Conservation (phyloP, 352 stramenopile genomes). For the Pythium rishiriense region DNA sequence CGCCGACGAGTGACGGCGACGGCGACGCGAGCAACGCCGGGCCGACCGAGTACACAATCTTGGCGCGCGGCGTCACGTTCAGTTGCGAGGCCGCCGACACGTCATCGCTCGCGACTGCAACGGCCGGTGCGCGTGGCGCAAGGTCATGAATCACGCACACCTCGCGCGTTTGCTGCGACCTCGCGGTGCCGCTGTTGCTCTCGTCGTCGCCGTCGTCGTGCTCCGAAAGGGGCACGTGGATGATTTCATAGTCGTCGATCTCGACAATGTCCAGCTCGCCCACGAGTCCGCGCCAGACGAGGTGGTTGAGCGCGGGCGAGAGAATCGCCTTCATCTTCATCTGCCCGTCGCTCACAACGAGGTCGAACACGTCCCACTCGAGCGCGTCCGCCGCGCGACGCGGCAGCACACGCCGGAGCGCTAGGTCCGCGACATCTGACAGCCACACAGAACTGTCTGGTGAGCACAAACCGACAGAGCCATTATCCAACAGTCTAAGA, state of each 20-base stretch:
- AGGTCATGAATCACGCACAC: conserved; percentile 31
- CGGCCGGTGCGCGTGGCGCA: not conserved
- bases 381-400: conserved; percentile 3
- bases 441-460: not conserved
- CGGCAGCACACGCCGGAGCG: conserved; percentile 37
- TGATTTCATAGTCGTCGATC: conserved; percentile 33
- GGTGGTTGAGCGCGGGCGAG: conserved; percentile 32
- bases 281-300: conserved; percentile 43
- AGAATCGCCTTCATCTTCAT: conserved; percentile 58
- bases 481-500: no score
- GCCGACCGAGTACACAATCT: conserved; percentile 26
- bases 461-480: no score
- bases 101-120: not conserved
- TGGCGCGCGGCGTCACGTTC: conserved; percentile 4
- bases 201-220: not conserved
- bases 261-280: conserved; percentile 35
- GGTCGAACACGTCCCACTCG: conserved; percentile 52
- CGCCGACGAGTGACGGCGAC: not conserved
- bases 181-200: no score
- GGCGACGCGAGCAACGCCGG: conserved; percentile 10
- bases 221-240: conserved; percentile 15
- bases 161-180: not conserved
- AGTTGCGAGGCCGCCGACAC: not conserved
- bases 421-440: conserved; percentile 54
- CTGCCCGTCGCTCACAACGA: conserved; percentile 61